Evolutionary conservation across 148 eudicot genomes (phyloP), one percentile per base, ranked within the genome.

Genomic region (Vaccinium corymbosum): DNA sequence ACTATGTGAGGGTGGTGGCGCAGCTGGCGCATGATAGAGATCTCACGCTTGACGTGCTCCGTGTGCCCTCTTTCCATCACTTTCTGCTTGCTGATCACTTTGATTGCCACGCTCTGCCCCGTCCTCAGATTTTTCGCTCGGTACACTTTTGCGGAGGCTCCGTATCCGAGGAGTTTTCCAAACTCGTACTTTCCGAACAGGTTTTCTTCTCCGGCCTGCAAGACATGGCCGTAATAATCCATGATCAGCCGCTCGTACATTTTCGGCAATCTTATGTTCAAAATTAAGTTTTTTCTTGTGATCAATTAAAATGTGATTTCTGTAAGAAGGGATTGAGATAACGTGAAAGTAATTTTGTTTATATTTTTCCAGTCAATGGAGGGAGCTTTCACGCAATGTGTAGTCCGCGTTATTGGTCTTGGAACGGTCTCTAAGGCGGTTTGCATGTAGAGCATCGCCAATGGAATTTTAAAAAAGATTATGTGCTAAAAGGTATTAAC

Each of bases 81-180:
- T 35, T 81, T 90, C 9, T 78, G 85, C 83, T 92, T 92, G 80
- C 87, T 86, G 0, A 94, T 82, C 7, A 88, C 84, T 73, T 94
- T 94, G 14, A 94, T 82, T 1, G 98, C 98, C 4, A 94, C 94
- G 84, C 90, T 90, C 32, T 91, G 91, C 7, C 92, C 93, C 0
- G 90, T 87, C 17, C 6, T 68, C 2, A 85, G 1, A 84, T 90
- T 82, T 32, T 91, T 86, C 29, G 92, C 98, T 70, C 90, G 91
- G 89, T 93, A 94, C 1, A 94, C 97, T 79, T 94, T 94, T 0
- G 91, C 97, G 72, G 86, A 94, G 3, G 91, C 93, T 42, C 97
- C 98, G 50, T 82, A 85, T 11, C 98, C 98, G 2, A 94, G 79
- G 13, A 94, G 88, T 9, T 84, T 84, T 0, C 93, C 93, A 2